Conservation (phyloP, 2,329 filamentous ascomycete species). For the Akanthomyces dipterigenus region DNA sequence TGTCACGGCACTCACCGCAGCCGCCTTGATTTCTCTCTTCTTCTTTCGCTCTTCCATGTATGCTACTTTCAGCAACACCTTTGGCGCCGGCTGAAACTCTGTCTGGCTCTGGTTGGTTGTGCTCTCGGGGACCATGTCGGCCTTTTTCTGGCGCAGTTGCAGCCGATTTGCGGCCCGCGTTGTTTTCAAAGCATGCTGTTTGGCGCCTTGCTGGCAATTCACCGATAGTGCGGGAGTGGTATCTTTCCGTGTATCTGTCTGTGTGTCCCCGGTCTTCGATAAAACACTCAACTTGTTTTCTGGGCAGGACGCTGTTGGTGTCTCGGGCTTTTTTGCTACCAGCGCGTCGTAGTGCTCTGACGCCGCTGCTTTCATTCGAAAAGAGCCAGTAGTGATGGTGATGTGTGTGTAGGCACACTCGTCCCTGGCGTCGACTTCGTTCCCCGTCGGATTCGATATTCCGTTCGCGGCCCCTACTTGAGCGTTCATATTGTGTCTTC, state of each 20-base stretch:
- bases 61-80: not conserved
- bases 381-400: conserved; percentile 56
- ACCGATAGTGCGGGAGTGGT: not conserved
- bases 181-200: not conserved
- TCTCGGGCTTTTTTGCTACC: not conserved
- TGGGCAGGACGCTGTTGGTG: not conserved
- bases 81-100: not conserved
- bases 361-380: conserved; percentile 17
- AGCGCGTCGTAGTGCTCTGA: not conserved
- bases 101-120: not conserved
- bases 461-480: not conserved
- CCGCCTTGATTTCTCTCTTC: not conserved
- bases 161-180: not conserved
- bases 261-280: not conserved
- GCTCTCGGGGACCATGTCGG: not conserved
- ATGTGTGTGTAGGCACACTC: conserved; percentile 49
- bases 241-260: not conserved
- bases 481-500: not conserved
- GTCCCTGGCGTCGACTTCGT: conserved; percentile 16
- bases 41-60: not conserved
- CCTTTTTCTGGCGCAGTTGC: not conserved
- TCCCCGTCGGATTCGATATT: conserved; percentile 11
- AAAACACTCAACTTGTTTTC: not conserved
- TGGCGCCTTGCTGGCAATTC: conserved; percentile 1
- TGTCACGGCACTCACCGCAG: no score